Evolutionary conservation across 2,329 filamentous ascomycete genomes (phyloP).

Genomic region (Cladosporium halotolerans): DNA sequence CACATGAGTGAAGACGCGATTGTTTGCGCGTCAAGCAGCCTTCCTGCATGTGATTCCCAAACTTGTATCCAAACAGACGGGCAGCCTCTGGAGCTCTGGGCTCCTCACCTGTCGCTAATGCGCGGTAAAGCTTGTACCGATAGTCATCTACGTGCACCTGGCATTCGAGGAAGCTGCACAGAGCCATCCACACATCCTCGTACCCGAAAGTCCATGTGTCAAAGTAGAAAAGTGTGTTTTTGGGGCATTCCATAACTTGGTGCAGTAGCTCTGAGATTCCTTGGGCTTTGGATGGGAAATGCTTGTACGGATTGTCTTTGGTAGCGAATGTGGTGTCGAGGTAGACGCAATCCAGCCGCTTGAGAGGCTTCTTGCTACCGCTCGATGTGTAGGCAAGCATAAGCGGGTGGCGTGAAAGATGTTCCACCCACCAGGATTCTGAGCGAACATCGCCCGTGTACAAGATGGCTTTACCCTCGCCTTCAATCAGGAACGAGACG

Average conservation of each 20-base stretch:
- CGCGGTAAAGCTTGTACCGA: conserved; percentile 64
- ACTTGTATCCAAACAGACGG: conserved; percentile 64
- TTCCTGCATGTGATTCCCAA: conserved; percentile 62
- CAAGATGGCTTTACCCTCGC: conserved; percentile 62
- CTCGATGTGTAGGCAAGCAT: conserved; percentile 59
- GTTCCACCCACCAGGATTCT: conserved; percentile 79
- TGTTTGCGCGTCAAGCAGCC: conserved; percentile 65
- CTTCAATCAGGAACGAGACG: conserved; percentile 89
- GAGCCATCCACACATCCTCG: conserved; percentile 82
- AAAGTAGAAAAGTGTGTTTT: conserved; percentile 73
- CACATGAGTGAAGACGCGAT: conserved; percentile 77
- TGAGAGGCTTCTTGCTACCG: conserved; percentile 41
- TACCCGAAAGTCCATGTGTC: conserved; percentile 90
- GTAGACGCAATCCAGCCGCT: conserved; percentile 72
- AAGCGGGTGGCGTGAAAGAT: conserved; percentile 62
- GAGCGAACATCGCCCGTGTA: conserved; percentile 88
- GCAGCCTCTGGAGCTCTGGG: conserved; percentile 44
- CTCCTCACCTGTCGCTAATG: conserved; percentile 42
- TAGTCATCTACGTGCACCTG: conserved; percentile 79
- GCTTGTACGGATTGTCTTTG: conserved; percentile 42
- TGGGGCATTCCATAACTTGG: conserved; percentile 62
- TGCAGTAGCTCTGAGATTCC: conserved; percentile 67
- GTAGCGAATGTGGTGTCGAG: conserved; percentile 77
- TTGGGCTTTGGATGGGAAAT: conserved; percentile 62
- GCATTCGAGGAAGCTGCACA: conserved; percentile 64